A percentile compares a stretch with the other conserved stretches of the same genome.
phyloP scores from a whole-genome alignment of 164 flowering plant genomes.

The Annona cherimola region DNA sequence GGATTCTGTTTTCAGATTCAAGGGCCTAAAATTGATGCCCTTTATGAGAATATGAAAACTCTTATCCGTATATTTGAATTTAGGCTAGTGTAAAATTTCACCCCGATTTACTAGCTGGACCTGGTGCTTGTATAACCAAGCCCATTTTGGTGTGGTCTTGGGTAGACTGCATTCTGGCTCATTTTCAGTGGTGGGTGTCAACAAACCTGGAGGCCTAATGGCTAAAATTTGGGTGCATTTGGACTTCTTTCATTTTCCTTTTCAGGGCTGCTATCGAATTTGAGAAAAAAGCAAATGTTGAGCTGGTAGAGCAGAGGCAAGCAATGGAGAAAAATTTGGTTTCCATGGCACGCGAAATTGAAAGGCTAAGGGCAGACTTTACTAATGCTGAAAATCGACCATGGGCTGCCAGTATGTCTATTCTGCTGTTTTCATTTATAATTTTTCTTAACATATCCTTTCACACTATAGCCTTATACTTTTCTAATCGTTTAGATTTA shows the following conservation, averaged over 20 bases:
- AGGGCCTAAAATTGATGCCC: no score
- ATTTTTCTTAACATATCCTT: background rate
- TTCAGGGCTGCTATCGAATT: slow-evolving; percentile 70
- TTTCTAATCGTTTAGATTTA: background rate
- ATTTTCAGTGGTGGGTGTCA: background rate
- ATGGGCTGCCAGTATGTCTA: slow-evolving; percentile 62
- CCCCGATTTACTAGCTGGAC: no score
- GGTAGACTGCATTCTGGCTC: no score
- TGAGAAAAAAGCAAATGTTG: slow-evolving; percentile 83
- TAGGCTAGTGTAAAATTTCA: no score
- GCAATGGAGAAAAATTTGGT: slow-evolving; percentile 88
- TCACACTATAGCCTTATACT: background rate
- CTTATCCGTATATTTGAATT: no score
- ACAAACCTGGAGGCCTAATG: background rate
- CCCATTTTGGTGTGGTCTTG: no score
- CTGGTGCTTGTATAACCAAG: no score
- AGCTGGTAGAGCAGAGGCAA: slow-evolving; percentile 77
- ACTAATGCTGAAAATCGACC: slow-evolving; percentile 50
- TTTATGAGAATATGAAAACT: no score
- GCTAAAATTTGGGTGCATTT: background rate
- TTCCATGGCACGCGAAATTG: slow-evolving; percentile 92
- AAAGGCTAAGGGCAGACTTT: slow-evolving; percentile 79
- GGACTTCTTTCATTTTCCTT: slow-evolving; percentile 3
- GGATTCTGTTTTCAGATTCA: no score
- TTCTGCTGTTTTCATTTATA: background rate